Base-by-base conservation (phyloP, 225 moss, liverwort and hornwort species). In the Neckera pumila region DNA sequence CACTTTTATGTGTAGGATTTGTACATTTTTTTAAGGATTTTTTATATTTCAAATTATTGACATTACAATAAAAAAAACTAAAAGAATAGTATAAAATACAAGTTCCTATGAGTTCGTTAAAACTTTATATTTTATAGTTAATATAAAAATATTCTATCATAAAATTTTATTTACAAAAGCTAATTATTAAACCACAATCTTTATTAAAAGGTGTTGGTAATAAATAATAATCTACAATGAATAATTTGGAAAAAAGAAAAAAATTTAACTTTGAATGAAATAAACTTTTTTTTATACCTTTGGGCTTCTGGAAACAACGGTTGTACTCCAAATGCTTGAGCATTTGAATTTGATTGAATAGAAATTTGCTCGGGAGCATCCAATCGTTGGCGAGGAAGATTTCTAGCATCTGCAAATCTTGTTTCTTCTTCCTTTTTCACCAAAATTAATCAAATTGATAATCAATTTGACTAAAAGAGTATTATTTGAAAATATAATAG, bases 381-480 rank as follows among this genome's bases (percentile, higher is more conserved):
- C 45, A 92, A 73, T n/a, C 91, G 85, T 71, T 90, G 92, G 11
- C 91, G 90, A n/a, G 94, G 92, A 60, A 91, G 80, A 18, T 80
- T 81, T 79, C 91, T 90, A 84, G 84, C 71, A 83, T 94, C 94
- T 0, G 19, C 67, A 89, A 89, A 90, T 86, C 92, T 89, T 49
- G 84, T 53, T 70, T 92, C 94, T 83, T 94, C 92, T 85, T 94
- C 94, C 94, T 94, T 81, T 82, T 17, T 57, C 7, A 72, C 38
- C 40, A 5, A n/a, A 79, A 17, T 30, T 31, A 0, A 57, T 47
- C 20, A 40, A 33, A 76, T 40, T 0, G 7, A 43, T 53, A 28
- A 84, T 22, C 7, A 78, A 57, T 31, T 53, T 23, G 2, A 36
- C 1, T 67, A 2, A 60, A 54, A 60, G 14, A 14, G 0, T 6